These are phyloP conservation scores for Lactuca sativa DNA, from an alignment of 129 eudicot species.

Conservation along the genomic window DNA sequence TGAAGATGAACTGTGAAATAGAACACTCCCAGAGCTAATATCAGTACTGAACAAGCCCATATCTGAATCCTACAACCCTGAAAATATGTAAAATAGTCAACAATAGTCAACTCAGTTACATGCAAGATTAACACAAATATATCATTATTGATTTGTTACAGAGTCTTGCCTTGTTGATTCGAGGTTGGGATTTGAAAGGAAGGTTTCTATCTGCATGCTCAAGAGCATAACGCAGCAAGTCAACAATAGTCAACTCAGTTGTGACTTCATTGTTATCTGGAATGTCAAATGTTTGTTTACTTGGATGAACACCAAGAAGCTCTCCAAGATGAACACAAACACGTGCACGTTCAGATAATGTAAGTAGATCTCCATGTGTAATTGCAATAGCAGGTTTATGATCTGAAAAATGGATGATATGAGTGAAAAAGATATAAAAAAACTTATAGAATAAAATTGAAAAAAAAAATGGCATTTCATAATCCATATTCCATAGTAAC, in stretches of 20 bases:
- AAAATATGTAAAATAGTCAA: neutral
- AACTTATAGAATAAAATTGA: neutral
- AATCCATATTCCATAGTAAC: slow-evolving; percentile 30
- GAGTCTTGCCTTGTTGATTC: slow-evolving; percentile 36
- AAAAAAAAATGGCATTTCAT: neutral
- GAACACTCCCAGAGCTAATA: slow-evolving; percentile 11
- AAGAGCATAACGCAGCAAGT: slow-evolving; percentile 66
- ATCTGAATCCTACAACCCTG: slow-evolving; percentile 9
- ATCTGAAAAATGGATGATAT: slow-evolving; percentile 41
- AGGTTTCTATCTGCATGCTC: slow-evolving; percentile 88
- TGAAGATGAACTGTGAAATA: neutral
- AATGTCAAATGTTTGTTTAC: slow-evolving; percentile 71
- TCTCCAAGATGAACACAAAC: slow-evolving; percentile 68
- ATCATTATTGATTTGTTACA: neutral
- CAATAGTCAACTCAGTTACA: neutral
- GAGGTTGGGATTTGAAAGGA: slow-evolving; percentile 40
- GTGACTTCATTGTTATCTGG: slow-evolving; percentile 58
- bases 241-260: slow-evolving; percentile 48
- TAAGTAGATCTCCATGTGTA: slow-evolving; percentile 87
- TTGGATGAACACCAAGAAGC: slow-evolving; percentile 63
- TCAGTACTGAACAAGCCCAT: slow-evolving; percentile 5
- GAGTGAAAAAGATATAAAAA: slow-evolving; percentile 6
- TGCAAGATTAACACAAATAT: neutral
- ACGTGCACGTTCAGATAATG: slow-evolving; percentile 58
- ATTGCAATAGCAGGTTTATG: slow-evolving; percentile 87